Conservation (phyloP, 148 eudicot species). For the Chenopodium suecicum region DNA sequence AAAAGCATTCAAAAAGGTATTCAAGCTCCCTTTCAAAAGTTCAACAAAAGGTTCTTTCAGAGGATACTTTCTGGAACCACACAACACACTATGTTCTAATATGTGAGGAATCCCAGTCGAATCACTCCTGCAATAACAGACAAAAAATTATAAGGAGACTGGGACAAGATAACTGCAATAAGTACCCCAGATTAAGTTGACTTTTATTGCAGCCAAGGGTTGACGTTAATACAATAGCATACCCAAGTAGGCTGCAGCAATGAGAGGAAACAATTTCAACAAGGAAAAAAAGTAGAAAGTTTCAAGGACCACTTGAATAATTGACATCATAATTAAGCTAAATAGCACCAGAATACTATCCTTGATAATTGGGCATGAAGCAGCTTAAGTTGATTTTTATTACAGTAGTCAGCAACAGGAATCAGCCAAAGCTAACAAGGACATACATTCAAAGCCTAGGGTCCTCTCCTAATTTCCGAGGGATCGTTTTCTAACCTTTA, state of each 20-base stretch:
- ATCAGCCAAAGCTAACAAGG: background rate
- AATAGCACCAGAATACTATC: background rate
- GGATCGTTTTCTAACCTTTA: background rate
- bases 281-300: background rate
- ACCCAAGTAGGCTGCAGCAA: no score
- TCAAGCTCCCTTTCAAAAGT: slow-evolving; percentile 90
- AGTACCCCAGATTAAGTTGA: no score
- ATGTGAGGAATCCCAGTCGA: slow-evolving; percentile 99
- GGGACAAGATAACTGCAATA: background rate
- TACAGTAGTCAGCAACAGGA: background rate
- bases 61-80: slow-evolving; percentile 99
- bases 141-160: background rate
- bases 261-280: background rate
- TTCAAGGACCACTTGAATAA: background rate
- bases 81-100: slow-evolving; percentile 90
- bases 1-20: slow-evolving; percentile 94
- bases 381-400: background rate
- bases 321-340: background rate
- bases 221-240: no score
- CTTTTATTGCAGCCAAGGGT: no score
- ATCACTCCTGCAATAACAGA: slow-evolving; percentile 59
- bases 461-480: background rate
- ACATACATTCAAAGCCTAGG: background rate
- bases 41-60: slow-evolving; percentile 97
- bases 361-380: background rate